A percentile compares a stretch with the other conserved stretches of the same genome.
Conservation (phyloP, 164 flowering plant species). For the Malania oleifera region DNA sequence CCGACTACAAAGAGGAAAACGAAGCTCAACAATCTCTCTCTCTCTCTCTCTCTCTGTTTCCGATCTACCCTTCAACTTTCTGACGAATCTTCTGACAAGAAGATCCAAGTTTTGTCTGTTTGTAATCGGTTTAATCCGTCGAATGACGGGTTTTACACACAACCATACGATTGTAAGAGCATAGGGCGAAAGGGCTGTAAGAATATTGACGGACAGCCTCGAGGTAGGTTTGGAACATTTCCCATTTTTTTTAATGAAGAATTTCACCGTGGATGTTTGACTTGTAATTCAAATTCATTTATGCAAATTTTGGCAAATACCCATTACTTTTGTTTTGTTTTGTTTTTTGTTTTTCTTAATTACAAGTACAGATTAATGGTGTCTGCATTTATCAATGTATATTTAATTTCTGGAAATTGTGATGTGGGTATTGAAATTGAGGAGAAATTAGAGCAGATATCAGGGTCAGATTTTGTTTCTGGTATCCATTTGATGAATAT, state of each 20-base stretch:
- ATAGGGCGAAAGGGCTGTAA: background rate
- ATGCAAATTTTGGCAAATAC: constrained; percentile 16
- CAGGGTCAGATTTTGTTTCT: constrained; percentile 9
- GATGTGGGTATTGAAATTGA: constrained; percentile 18
- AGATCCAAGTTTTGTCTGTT: constrained; percentile 1
- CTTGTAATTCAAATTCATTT: constrained; percentile 13
- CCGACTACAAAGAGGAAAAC: too few relatives aligned
- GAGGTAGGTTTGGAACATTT: constrained; percentile 2
- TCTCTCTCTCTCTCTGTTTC: background rate
- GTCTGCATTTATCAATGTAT: constrained; percentile 27
- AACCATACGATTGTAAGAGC: background rate
- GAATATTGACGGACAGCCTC: background rate
- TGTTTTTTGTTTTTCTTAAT: constrained; percentile 3
- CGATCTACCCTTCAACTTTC: constrained; percentile 13
- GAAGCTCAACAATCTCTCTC: constrained; percentile 5
- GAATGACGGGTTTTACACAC: background rate
- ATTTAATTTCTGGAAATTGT: constrained; percentile 23
- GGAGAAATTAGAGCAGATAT: constrained; percentile 16
- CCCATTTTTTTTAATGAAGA: background rate
- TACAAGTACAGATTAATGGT: constrained; percentile 39
- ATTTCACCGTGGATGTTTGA: constrained; percentile 4
- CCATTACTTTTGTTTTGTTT: constrained; percentile 6
- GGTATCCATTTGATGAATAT: background rate
- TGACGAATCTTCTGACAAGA: constrained; percentile 6
- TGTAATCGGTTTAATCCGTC: background rate